phyloP scores from a whole-genome alignment of 2,329 filamentous ascomycete genomes.

The Epichloe scottii region DNA sequence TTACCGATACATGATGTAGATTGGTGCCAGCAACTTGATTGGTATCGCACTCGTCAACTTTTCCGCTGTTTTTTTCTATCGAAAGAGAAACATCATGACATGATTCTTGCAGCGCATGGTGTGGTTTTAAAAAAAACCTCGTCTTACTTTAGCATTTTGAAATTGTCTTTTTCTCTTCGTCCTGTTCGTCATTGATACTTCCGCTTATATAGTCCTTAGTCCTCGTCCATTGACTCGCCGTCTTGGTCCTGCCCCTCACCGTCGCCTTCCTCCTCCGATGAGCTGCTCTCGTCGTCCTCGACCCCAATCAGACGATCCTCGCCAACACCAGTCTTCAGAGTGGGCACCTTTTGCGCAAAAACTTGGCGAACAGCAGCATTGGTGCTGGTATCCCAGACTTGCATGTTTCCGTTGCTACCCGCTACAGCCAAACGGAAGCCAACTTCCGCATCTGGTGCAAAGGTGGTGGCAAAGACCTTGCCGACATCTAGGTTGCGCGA shows the following conservation, averaged over 20 bases:
- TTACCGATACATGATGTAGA: no score
- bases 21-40: no score
- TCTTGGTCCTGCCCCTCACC: conserved; percentile 30
- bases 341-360: conserved; percentile 56
- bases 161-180: neutral
- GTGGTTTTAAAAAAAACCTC: neutral
- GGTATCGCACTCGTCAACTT: no score
- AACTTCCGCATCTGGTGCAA: conserved; percentile 82
- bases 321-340: conserved; percentile 46
- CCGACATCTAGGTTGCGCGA: conserved; percentile 87
- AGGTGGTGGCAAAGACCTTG: conserved; percentile 82
- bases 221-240: conserved; percentile 16
- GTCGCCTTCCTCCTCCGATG: conserved; percentile 41
- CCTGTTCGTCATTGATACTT: neutral
- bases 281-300: conserved; percentile 54
- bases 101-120: neutral
- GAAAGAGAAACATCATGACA: neutral
- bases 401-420: conserved; percentile 82
- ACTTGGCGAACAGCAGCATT: conserved; percentile 75
- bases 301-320: conserved; percentile 71
- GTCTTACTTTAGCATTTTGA: neutral
- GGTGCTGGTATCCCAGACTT: conserved; percentile 94
- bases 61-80: neutral
- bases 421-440: conserved; percentile 87
- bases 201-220: conserved; percentile 5